These are phyloP conservation scores for Lachancea lanzarotensis DNA, from an alignment of 805 yeast species.

Conservation along the genomic window DNA sequence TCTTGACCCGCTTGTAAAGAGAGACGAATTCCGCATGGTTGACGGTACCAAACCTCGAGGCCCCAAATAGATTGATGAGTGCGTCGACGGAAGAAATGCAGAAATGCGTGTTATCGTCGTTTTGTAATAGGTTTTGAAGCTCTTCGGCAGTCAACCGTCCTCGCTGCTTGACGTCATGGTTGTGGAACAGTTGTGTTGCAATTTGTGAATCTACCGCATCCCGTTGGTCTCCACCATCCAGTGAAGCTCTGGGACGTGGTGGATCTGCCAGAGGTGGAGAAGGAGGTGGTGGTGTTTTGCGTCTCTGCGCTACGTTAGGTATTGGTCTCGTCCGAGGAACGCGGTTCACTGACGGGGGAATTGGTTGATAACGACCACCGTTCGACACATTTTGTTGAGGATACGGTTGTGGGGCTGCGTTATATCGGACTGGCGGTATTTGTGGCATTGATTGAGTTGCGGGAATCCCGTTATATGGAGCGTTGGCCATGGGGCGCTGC, in stretches of 20 bases:
- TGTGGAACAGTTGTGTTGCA: slow-evolving; percentile 28
- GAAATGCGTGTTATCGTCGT: slow-evolving; percentile 31
- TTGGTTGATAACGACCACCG: neutral
- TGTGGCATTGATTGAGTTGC: slow-evolving; percentile 4
- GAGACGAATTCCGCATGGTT: slow-evolving; percentile 30
- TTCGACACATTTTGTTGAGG: slow-evolving; percentile 2
- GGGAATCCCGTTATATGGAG: slow-evolving; percentile 18
- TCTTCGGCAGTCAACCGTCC: slow-evolving; percentile 32
- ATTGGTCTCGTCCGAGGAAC: neutral
- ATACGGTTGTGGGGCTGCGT: neutral
- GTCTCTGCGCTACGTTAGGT: neutral
- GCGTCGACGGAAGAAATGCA: slow-evolving; percentile 32
- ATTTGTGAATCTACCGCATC: slow-evolving; percentile 24
- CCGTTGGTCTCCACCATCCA: slow-evolving; percentile 8
- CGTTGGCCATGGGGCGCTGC: slow-evolving; percentile 11
- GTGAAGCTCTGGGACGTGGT: neutral
- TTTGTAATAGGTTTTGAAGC: slow-evolving; percentile 30
- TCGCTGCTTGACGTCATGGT: slow-evolving; percentile 27
- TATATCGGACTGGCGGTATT: neutral
- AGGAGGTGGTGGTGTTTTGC: neutral
- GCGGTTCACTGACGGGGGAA: slow-evolving; percentile 2
- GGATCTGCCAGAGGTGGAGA: neutral
- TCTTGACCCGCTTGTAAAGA: slow-evolving; percentile 29
- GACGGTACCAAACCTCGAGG: slow-evolving; percentile 31
- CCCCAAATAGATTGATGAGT: slow-evolving; percentile 32